Conservation (phyloP, 768 basidiomycete species). For the Termitomyces sp. region DNA sequence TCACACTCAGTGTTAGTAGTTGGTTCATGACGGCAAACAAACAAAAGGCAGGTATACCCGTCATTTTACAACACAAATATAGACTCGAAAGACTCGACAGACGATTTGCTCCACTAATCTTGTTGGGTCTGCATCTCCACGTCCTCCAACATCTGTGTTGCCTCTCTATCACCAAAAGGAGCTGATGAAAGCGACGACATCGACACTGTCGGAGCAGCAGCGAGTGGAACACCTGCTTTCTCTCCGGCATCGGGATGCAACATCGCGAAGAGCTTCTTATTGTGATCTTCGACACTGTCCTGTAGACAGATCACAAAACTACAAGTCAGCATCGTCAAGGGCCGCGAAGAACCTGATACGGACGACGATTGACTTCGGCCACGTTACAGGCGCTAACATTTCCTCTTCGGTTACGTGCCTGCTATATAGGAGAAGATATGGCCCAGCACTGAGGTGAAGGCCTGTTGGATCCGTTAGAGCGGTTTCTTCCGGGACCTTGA, state of each 20-base stretch:
- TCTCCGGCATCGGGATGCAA: neutral
- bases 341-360: constrained; percentile 1
- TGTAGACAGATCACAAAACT: constrained; percentile 8
- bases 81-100: neutral
- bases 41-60: neutral
- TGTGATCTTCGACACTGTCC: constrained; percentile 28
- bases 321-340: neutral
- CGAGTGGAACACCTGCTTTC: neutral
- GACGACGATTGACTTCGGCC: constrained; percentile 33
- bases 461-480: constrained; percentile 68
- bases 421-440: constrained; percentile 73
- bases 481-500: constrained; percentile 62
- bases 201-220: neutral
- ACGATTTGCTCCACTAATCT: neutral
- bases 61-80: neutral
- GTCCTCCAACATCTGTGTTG: neutral
- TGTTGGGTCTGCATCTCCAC: neutral
- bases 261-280: constrained; percentile 25
- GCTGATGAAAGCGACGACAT: neutral
- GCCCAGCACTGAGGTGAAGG: constrained; percentile 70
- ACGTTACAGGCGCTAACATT: constrained; percentile 26
- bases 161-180: neutral
- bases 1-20: neutral
- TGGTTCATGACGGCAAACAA: neutral
- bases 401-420: constrained; percentile 31